Evolutionary conservation across 805 yeast genomes (phyloP), one percentile per base, ranked within the genome.

Genomic region (Cyberlindnera nakhonratchasimensis): DNA sequence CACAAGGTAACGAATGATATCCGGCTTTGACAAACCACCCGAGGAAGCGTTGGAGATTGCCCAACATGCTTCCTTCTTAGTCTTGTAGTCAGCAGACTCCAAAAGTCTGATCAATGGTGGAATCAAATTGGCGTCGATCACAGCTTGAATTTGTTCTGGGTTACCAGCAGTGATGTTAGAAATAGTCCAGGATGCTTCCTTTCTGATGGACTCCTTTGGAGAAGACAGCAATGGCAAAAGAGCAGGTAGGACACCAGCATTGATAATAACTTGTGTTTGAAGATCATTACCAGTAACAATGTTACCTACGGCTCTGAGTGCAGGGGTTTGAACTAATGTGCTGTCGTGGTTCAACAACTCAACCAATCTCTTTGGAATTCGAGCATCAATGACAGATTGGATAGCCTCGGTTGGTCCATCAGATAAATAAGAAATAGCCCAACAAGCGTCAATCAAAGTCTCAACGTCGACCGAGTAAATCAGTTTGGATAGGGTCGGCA

Each of bases 61-160:
- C 99, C 99, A 93, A 74, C 98, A 91, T 4, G 99, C 99, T 71
- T 93, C 99, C 67, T 91, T 93, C 64, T 86, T 86, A 26, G 98
- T 91, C 72, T 89, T 90, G 72, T 89, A 90, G 60, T 91, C 98
- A 48, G 93, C 96, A 43, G 78, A 74, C 57, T 79, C 76, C 63
- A 93, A 74, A 50, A 82, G 69, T 62, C 89, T 82, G 55, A 93
- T 81, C 52, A 87, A 76, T 45, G 90, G 96, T 30, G 98, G 99
- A 51, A 93, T 82, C 62, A 93, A 74, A 69, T 93, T 93, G 47
- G 91, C 82, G 63, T 90, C 96, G 57, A 93, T 90, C 39, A 93
- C 98, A 13, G 97, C 91, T 70, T 91, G 97, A 58, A 91, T 89
- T 72, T 93, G 99, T 48, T 85, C 90, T 18, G 90, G 69, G 64